Percentiles rank a stretch among this genome's conserved stretches.
phyloP scores from a whole-genome alignment of 1,284 basidiomycete species.

The Leccinum subrobustum region DNA sequence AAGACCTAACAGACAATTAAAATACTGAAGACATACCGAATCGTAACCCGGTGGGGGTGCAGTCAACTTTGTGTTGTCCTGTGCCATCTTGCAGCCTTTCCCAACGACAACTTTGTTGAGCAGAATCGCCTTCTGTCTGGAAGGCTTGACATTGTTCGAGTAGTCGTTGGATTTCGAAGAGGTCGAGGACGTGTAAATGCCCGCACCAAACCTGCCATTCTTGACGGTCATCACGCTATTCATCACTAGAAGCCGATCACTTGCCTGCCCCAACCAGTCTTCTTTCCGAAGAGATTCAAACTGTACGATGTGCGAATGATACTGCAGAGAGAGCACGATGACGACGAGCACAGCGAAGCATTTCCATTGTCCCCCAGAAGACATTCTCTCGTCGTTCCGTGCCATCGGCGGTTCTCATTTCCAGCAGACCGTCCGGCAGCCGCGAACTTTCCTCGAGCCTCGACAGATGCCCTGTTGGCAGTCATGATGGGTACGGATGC shows the following conservation, averaged over 20 bases:
- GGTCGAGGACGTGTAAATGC: conserved; percentile 42
- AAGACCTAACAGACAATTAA: neutral
- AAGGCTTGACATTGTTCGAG: conserved; percentile 51
- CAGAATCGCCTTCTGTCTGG: conserved; percentile 56
- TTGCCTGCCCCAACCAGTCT: conserved; percentile 64
- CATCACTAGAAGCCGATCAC: conserved; percentile 8
- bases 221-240: conserved; percentile 6
- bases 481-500: neutral
- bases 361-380: conserved; percentile 59
- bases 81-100: conserved; percentile 59
- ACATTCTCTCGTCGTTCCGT: conserved; percentile 48
- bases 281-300: conserved; percentile 56
- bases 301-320: conserved; percentile 63
- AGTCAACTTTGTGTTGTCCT: conserved; percentile 50
- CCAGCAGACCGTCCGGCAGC: conserved; percentile 50
- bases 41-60: conserved; percentile 59
- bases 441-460: conserved; percentile 54
- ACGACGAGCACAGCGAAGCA: conserved; percentile 49
- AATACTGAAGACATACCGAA: conserved; percentile 42
- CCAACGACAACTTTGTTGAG: conserved; percentile 70
- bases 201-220: conserved; percentile 49
- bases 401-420: conserved; percentile 53
- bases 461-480: conserved; percentile 45
- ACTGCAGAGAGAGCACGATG: conserved; percentile 55
- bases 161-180: conserved; percentile 69